Percentiles rank a stretch among this genome's conserved stretches.
Conservation (phyloP, 1,284 basidiomycete genomes). For the Inonotus hispidus region DNA sequence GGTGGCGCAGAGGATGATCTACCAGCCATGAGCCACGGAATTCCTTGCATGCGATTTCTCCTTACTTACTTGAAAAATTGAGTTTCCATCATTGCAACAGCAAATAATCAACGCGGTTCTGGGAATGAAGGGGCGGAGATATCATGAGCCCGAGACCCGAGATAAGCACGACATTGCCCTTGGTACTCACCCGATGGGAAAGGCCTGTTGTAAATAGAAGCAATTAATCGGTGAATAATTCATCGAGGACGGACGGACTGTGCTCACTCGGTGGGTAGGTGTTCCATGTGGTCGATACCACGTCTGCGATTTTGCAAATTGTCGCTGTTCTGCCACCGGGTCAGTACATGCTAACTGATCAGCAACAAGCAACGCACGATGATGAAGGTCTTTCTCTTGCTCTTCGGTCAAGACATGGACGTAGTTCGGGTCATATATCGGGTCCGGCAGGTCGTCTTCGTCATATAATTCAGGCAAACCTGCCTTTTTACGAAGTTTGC, state of each 20-base stretch:
- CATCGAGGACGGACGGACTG: neutral
- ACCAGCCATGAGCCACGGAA: slow-evolving; percentile 10
- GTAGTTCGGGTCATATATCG: slow-evolving; percentile 66
- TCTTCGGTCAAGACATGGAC: slow-evolving; percentile 70
- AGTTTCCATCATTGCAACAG: slow-evolving; percentile 73
- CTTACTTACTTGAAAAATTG: slow-evolving; percentile 62
- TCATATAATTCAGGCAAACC: slow-evolving; percentile 67
- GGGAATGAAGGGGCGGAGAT: slow-evolving; percentile 22
- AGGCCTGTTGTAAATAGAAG: slow-evolving; percentile 46
- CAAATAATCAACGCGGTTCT: slow-evolving; percentile 61
- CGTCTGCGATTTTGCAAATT: slow-evolving; percentile 66
- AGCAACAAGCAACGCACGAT: slow-evolving; percentile 42
- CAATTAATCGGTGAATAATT: neutral
- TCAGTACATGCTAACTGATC: neutral
- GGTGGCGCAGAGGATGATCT: slow-evolving; percentile 67
- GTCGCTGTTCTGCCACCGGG: slow-evolving; percentile 48
- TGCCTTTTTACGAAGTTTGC: slow-evolving; percentile 48
- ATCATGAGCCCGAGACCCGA: neutral
- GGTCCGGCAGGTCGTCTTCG: slow-evolving; percentile 74
- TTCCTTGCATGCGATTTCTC: neutral
- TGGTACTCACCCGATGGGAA: slow-evolving; percentile 61
- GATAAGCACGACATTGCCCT: slow-evolving; percentile 19
- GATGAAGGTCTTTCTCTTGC: slow-evolving; percentile 62
- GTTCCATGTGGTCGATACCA: slow-evolving; percentile 89
- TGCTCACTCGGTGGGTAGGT: slow-evolving; percentile 67